phyloP scores from a whole-genome alignment of 163 green algal species.

The Scenedesmus sp. region DNA sequence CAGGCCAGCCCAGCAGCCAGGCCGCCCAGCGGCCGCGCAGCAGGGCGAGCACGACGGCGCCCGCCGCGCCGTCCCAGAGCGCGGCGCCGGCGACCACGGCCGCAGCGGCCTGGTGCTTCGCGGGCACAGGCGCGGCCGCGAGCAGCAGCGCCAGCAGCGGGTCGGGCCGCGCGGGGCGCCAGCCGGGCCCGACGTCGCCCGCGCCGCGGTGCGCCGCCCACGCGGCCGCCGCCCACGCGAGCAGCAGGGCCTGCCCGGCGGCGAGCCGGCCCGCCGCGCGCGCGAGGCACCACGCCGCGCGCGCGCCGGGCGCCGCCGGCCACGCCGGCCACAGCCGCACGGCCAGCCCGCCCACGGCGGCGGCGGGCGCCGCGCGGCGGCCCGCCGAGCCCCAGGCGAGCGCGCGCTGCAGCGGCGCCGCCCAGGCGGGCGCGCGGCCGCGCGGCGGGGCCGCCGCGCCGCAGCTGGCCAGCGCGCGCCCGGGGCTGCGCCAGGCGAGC shows the following conservation, averaged over 20 bases:
- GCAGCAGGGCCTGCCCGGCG: neutral
- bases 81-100: neutral
- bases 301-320: neutral
- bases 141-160: slow-evolving; percentile 13
- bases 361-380: neutral
- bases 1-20: slow-evolving; percentile 16
- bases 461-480: neutral
- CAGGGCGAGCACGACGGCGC: neutral
- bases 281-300: neutral
- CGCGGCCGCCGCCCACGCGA: neutral
- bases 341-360: neutral
- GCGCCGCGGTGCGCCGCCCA: neutral
- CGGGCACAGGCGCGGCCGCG: neutral
- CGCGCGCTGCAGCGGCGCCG: neutral
- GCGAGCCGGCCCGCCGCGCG: neutral
- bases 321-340: neutral
- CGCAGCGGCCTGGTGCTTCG: neutral
- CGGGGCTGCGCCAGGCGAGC: neutral
- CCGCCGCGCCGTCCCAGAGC: slow-evolving; percentile 10
- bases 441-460: neutral
- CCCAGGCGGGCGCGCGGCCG: neutral
- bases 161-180: neutral
- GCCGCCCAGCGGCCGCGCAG: neutral
- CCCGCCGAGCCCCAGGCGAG: neutral
- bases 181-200: neutral